Evolutionary conservation across 257 asterid genomes (phyloP).

Genomic region (Ehretia macrophylla): DNA sequence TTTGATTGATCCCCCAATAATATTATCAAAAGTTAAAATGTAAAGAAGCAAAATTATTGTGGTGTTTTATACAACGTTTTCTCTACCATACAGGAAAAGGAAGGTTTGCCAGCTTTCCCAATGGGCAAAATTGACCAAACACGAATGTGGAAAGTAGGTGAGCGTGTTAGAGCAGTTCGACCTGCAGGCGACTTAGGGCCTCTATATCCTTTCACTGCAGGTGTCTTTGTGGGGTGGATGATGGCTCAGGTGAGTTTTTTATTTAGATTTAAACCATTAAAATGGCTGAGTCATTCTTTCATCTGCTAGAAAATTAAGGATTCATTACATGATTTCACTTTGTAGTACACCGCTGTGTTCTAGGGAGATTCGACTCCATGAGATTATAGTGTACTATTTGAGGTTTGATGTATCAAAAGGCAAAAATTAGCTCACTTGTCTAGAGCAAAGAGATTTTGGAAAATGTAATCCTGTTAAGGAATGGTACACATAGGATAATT

Average conservation of each 20-base stretch:
- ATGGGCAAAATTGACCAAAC: slow-evolving; percentile 96
- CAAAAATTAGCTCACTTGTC: too few relatives aligned
- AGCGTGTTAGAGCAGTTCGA: slow-evolving; percentile 63
- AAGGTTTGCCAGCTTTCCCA: slow-evolving; percentile 75
- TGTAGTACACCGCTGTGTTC: too few relatives aligned
- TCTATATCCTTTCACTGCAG: slow-evolving; percentile 87
- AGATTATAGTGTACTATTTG: too few relatives aligned
- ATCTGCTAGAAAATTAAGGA: too few relatives aligned
- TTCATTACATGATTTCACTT: too few relatives aligned
- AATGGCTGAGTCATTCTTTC: too few relatives aligned
- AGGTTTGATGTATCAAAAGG: too few relatives aligned
- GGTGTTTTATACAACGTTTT: background rate
- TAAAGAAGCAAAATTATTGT: background rate
- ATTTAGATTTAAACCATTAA: background rate
- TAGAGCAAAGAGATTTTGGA: too few relatives aligned
- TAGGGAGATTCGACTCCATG: too few relatives aligned
- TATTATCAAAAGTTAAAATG: background rate
- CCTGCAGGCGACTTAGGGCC: slow-evolving; percentile 89
- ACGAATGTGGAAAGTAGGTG: slow-evolving; percentile 93
- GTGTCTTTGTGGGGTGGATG: slow-evolving; percentile 87
- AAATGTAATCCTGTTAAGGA: too few relatives aligned
- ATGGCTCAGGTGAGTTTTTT: slow-evolving; percentile 67
- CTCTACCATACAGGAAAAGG: slow-evolving; percentile 44
- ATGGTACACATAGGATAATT: too few relatives aligned
- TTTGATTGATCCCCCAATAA: background rate